These are phyloP conservation scores for Aspergillus bertholletiae DNA, from an alignment of 495 filamentous ascomycete genomes.

Conservation along the genomic window DNA sequence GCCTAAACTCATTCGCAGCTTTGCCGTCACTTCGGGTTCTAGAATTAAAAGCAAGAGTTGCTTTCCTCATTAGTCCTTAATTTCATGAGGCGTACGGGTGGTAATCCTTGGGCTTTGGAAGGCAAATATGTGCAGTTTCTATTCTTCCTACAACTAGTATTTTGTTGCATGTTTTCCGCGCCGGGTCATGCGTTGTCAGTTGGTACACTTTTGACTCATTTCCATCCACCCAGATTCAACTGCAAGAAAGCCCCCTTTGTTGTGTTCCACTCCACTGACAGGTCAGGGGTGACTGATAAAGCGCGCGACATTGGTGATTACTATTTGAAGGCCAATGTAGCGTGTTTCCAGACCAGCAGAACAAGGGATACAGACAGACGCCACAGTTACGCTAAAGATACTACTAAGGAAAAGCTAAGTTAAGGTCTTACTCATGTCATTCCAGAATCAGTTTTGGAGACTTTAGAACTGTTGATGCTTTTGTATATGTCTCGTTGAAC, in stretches of 20 bases:
- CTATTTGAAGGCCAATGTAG: background rate
- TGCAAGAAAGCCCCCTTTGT: background rate
- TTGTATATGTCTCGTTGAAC: background rate
- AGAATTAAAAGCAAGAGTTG: no score
- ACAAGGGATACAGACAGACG: slow-evolving; percentile 13
- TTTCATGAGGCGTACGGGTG: background rate
- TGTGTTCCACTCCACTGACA: background rate
- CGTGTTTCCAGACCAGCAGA: background rate
- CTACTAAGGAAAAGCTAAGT: background rate
- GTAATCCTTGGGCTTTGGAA: background rate
- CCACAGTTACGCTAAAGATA: slow-evolving; percentile 7
- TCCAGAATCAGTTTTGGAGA: background rate
- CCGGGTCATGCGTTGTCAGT: background rate
- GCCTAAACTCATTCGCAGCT: no score
- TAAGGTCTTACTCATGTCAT: background rate
- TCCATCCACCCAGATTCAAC: background rate
- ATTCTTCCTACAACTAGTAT: background rate
- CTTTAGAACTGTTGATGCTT: background rate
- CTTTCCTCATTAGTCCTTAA: no score
- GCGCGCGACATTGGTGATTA: slow-evolving; percentile 1
- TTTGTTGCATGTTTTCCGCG: background rate
- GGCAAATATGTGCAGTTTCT: background rate
- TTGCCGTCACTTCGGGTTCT: no score
- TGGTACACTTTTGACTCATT: background rate
- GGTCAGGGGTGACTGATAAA: background rate